Evolutionary conservation across 176 grass and related monocot species (phyloP).

Genomic region (Cymbopogon citratus): DNA sequence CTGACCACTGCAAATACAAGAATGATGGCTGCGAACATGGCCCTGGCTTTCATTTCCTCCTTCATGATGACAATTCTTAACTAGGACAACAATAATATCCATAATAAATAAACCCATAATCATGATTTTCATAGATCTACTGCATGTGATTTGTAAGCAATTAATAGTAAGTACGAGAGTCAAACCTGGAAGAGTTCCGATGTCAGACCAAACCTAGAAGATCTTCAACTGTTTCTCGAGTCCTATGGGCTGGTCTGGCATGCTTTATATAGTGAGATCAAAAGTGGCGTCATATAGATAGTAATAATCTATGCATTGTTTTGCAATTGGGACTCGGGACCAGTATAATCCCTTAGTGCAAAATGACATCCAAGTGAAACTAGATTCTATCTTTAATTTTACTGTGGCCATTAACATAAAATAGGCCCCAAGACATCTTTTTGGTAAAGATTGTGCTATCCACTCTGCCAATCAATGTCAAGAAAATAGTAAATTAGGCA

Average conservation of each 20-base stretch:
- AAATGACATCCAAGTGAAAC: conserved; percentile 6
- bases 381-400: conserved; percentile 1
- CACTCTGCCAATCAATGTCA: not conserved
- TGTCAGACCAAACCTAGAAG: no score
- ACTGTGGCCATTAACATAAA: conserved; percentile 26
- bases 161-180: not conserved
- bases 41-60: not conserved
- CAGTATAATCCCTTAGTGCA: conserved; percentile 6
- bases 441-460: not conserved
- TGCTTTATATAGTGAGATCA: conserved; percentile 39
- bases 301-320: not conserved
- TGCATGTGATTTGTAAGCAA: not conserved
- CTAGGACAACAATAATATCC: not conserved
- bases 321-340: not conserved
- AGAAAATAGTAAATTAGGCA: conserved; percentile 28
- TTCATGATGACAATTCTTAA: not conserved
- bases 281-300: not conserved
- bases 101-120: not conserved
- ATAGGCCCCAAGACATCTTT: not conserved
- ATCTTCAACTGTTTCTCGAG: conserved; percentile 23
- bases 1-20: not conserved
- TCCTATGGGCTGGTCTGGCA: conserved; percentile 9
- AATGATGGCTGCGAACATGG: not conserved
- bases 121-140: not conserved
- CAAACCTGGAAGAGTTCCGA: conserved; percentile 23